Percentiles rank a stretch among this genome's conserved stretches.
These are phyloP conservation scores for Fusarium luffae DNA, from an alignment of 2,329 filamentous ascomycete genomes.

Conservation along the genomic window DNA sequence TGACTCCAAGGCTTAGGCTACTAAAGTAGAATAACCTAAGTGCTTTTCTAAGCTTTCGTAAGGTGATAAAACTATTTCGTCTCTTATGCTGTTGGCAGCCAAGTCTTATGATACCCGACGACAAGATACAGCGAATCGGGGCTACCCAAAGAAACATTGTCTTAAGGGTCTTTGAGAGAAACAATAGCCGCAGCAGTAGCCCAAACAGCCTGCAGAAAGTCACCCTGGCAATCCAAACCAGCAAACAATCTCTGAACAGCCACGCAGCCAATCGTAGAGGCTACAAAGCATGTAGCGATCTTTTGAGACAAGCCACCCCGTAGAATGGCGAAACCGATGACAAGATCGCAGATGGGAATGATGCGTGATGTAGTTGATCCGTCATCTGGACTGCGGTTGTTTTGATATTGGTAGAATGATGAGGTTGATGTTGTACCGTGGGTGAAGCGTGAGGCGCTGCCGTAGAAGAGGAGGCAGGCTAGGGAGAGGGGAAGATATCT, in stretches of 20 bases:
- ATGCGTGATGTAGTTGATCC: constrained; percentile 9
- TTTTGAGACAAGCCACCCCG: not conserved
- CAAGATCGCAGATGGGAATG: constrained; percentile 22
- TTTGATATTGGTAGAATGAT: constrained; percentile 26
- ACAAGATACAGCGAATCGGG: not conserved
- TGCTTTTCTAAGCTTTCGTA: not conserved
- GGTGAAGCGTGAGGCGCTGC: constrained; percentile 29
- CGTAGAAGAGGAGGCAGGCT: constrained; percentile 24
- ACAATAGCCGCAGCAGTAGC: constrained; percentile 7
- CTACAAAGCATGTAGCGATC: constrained; percentile 27
- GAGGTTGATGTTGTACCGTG: constrained; percentile 26
- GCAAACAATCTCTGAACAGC: constrained; percentile 9
- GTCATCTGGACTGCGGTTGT: constrained; percentile 15
- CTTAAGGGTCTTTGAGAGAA: not conserved
- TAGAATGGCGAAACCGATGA: constrained; percentile 13
- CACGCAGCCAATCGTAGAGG: constrained; percentile 9
- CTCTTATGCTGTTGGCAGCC: not conserved
- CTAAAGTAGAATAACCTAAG: no score
- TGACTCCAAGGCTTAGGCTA: no score
- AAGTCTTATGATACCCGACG: not conserved
- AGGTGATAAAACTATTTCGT: not conserved
- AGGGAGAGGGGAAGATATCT: constrained; percentile 17
- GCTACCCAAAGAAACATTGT: not conserved
- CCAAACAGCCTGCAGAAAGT: constrained; percentile 22
- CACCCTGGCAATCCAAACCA: constrained; percentile 1